A percentile compares a stretch with the other conserved stretches of the same genome.
Evolutionary conservation across 306 rosid species (phyloP).

Genomic region (Abrus pulchellus): DNA sequence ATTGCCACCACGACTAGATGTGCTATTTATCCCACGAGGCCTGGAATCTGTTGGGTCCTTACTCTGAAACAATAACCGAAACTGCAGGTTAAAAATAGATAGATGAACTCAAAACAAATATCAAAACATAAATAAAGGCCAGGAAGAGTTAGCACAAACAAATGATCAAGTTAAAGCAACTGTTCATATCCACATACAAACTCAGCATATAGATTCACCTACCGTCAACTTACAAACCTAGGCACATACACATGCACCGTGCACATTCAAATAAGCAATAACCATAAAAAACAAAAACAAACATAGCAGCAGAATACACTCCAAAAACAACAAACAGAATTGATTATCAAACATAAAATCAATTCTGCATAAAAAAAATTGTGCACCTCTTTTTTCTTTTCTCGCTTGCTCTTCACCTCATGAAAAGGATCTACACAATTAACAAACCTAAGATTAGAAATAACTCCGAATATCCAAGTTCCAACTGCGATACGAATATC

Average conservation of each 20-base stretch:
- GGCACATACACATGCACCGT: slow-evolving; percentile 8
- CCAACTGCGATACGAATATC: slow-evolving; percentile 1
- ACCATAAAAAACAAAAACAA: neutral
- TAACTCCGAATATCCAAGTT: slow-evolving; percentile 9
- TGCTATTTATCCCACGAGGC: slow-evolving; percentile 65
- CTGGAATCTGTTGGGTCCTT: slow-evolving; percentile 74
- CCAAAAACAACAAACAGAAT: neutral
- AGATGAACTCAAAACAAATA: neutral
- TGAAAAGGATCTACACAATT: slow-evolving; percentile 89
- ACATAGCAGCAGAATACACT: neutral
- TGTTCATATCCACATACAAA: slow-evolving; percentile 15
- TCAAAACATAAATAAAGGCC: neutral
- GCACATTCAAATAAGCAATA: neutral
- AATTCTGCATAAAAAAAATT: neutral
- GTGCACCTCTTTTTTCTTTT: slow-evolving; percentile 92
- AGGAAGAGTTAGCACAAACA: neutral
- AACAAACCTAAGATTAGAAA: slow-evolving; percentile 50
- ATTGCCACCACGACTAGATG: slow-evolving; percentile 62
- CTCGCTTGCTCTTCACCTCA: slow-evolving; percentile 98
- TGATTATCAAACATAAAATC: neutral
- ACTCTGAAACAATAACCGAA: slow-evolving; percentile 55
- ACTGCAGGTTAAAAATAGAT: neutral
- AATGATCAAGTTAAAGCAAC: neutral
- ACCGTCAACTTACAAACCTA: slow-evolving; percentile 10
- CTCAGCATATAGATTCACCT: neutral